Evolutionary conservation across 495 filamentous ascomycete genomes (phyloP).

Genomic region (Monascus purpureus): DNA sequence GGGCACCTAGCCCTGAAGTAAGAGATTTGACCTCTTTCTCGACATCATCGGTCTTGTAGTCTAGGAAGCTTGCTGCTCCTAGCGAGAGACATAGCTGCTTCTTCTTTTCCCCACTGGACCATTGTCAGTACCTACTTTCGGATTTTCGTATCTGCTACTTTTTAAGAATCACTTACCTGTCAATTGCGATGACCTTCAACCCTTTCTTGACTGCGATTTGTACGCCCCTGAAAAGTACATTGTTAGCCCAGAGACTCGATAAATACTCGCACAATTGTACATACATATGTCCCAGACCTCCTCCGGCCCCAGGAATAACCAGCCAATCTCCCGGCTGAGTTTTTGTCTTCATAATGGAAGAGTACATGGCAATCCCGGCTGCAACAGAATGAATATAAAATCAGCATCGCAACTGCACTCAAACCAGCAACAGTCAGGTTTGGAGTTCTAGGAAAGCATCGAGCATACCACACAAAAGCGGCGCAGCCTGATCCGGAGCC

Average conservation of each 20-base stretch:
- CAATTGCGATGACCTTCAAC: conserved; percentile 28
- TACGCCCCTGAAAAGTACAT: conserved; percentile 15
- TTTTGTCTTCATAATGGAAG: conserved; percentile 31
- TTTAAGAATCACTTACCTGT: conserved; percentile 26
- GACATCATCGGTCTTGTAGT: conserved; percentile 25
- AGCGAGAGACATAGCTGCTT: conserved; percentile 24
- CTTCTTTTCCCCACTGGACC: conserved; percentile 23
- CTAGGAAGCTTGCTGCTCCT: conserved; percentile 24
- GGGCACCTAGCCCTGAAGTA: conserved; percentile 24
- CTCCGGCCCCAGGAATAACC: conserved; percentile 28
- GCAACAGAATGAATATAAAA: background rate
- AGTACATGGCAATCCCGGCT: conserved; percentile 35
- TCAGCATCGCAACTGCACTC: background rate
- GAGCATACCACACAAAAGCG: conserved; percentile 25
- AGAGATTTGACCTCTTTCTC: conserved; percentile 17
- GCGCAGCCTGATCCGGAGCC: conserved; percentile 20
- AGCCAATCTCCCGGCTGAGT: conserved; percentile 27
- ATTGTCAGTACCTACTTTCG: background rate
- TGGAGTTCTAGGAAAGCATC: too few relatives aligned
- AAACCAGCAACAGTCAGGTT: background rate
- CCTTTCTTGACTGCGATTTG: conserved; percentile 30
- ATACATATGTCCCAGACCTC: conserved; percentile 32
- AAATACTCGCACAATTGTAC: background rate
- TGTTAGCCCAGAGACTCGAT: background rate
- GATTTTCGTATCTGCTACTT: too few relatives aligned